phyloP scores from a whole-genome alignment of 2,329 filamentous ascomycete species.

The Fusarium napiforme region DNA sequence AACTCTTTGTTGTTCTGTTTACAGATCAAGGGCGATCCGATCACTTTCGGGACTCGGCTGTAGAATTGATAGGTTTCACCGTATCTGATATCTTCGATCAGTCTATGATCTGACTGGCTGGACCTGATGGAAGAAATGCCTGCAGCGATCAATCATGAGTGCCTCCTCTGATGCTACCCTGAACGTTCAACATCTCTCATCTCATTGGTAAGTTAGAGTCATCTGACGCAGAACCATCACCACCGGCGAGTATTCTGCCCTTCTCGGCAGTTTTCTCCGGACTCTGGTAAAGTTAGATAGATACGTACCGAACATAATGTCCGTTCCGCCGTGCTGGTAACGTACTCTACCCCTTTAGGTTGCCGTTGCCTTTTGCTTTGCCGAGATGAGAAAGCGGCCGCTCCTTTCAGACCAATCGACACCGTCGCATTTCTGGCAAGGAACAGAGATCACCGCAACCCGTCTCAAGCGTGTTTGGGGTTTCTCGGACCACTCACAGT shows the following conservation, averaged over 20 bases:
- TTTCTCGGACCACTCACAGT: slow-evolving; percentile 28
- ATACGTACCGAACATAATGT: slow-evolving; percentile 4
- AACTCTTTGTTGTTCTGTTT: not conserved
- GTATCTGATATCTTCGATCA: not conserved
- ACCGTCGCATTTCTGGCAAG: slow-evolving; percentile 31
- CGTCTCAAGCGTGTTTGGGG: slow-evolving; percentile 44
- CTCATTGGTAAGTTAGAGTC: slow-evolving; percentile 20
- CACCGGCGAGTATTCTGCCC: slow-evolving; percentile 13
- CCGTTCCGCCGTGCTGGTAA: slow-evolving; percentile 42
- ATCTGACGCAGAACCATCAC: slow-evolving; percentile 33
- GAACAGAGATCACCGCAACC: slow-evolving; percentile 24
- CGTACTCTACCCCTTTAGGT: slow-evolving; percentile 13
- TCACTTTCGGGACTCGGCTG: not conserved
- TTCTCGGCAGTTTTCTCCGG: slow-evolving; percentile 42
- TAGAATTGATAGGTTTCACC: not conserved
- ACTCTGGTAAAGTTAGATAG: not conserved
- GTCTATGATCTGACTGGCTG: not conserved
- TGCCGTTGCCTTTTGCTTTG: slow-evolving; percentile 8
- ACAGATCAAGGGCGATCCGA: slow-evolving; percentile 3
- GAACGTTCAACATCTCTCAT: not conserved
- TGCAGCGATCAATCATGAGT: slow-evolving; percentile 37
- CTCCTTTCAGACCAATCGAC: slow-evolving; percentile 15
- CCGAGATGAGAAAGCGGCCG: slow-evolving; percentile 34
- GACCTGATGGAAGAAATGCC: slow-evolving; percentile 12
- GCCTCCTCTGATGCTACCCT: slow-evolving; percentile 31